These are phyloP conservation scores for Cucurbita argyrosperma DNA, from an alignment of 306 rosid genomes.

Conservation along the genomic window DNA sequence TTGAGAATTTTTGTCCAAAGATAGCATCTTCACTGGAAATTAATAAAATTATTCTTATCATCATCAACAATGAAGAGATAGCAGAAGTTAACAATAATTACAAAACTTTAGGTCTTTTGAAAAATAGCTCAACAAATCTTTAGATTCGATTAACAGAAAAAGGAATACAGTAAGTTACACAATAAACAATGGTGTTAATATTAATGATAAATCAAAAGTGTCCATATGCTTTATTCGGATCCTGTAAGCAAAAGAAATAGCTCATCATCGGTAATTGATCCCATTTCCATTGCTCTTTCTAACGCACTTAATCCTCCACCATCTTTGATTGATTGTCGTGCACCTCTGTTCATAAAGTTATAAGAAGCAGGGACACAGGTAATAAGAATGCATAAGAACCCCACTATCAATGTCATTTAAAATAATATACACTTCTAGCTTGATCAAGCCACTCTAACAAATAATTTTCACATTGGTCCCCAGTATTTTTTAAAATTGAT, in stretches of 20 bases:
- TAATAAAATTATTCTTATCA: neutral
- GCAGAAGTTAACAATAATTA: neutral
- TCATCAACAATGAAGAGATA: neutral
- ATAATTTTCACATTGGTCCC: neutral
- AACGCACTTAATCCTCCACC: constrained; percentile 61
- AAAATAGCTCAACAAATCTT: neutral
- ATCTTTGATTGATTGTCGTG: constrained; percentile 59
- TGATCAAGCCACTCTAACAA: neutral
- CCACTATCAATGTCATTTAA: neutral
- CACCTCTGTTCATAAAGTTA: constrained; percentile 44
- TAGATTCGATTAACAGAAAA: neutral
- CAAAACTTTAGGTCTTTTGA: neutral
- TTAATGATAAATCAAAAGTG: neutral
- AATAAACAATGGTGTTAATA: neutral
- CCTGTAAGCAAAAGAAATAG: constrained; percentile 63
- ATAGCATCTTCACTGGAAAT: neutral
- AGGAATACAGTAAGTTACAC: neutral
- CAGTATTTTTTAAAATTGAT: neutral
- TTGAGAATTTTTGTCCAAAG: neutral
- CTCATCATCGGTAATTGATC: constrained; percentile 88
- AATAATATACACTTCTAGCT: neutral
- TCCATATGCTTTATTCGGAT: constrained; percentile 14
- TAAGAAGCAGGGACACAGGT: neutral
- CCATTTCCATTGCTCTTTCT: constrained; percentile 96
- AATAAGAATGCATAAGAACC: constrained; percentile 10